Base-by-base conservation (phyloP, 169 alveolate genomes). In the Cryptosporidium sp. region DNA sequence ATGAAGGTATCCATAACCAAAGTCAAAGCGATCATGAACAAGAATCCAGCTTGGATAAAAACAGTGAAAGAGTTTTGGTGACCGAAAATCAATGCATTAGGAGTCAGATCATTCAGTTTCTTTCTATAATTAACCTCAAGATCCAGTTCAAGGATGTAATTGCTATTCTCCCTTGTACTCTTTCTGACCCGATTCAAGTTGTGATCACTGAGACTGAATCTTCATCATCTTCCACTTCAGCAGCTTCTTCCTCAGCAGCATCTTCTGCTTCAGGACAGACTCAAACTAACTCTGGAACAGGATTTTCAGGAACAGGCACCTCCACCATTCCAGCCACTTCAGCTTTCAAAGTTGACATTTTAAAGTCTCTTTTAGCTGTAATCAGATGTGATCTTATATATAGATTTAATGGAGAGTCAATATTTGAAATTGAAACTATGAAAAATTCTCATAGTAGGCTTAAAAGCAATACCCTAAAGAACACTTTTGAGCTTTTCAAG, bases 91-190 rank as follows among this genome's bases (percentile, higher is more conserved):
- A 29, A 33, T 55, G 33, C 10, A n/a, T 51, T 16, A 31, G 6
- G 33, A 73, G 71, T n/a, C 58, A 26, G 2, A n/a, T 62, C 14
- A 41, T 80, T 23, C 75, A 59, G 51, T 67, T 65, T 26, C 62
- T 65, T 5, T 80, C 75, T 6, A 65, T 80, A 37, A 8, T 65
- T 7, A 80, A 43, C 18, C 43, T 80, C 31, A 43, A 39, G 31
- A 62, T 80, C 14, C 59, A 65, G 21, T 80, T 80, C n/a, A 80
- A 31, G 33, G 43, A 65, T 65, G 73, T 35, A 0, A 29, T 45
- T 14, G 73, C 69, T 0, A 59, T 80, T 31, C 73, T 80, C n/a
- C 89, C 89, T 8, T 80, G 89, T n/a, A 48, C 80, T 2, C 75
- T 80, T 21, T 43, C 89, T 16, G 89, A 80, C 33, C 80, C 89